phyloP scores from a whole-genome alignment of 257 asterid genomes.

The Solanum chilense region DNA sequence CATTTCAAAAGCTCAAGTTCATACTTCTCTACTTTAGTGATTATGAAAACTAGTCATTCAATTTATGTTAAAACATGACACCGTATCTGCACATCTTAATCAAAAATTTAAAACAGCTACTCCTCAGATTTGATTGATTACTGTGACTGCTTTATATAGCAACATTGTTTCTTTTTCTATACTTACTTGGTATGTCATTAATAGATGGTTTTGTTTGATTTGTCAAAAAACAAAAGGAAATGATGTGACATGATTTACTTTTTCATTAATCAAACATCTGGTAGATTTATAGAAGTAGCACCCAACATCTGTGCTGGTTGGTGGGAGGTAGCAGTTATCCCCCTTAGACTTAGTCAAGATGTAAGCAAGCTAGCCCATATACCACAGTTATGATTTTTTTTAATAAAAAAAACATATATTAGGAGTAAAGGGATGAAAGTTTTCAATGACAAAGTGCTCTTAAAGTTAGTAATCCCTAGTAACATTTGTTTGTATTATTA shows the following conservation, averaged over 20 bases:
- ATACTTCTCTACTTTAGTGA: background rate
- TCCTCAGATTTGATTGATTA: background rate
- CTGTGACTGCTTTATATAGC: background rate
- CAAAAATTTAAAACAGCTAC: background rate
- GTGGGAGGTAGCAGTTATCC: background rate
- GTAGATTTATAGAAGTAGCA: background rate
- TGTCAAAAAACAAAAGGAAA: background rate
- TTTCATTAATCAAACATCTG: background rate
- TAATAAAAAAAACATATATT: background rate
- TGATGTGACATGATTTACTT: background rate
- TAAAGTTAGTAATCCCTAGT: background rate
- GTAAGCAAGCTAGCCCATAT: background rate
- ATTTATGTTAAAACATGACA: background rate
- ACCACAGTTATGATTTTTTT: background rate
- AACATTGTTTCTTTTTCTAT: background rate
- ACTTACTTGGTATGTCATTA: background rate
- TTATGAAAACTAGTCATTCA: background rate
- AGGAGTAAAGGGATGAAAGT: background rate
- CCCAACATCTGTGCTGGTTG: background rate
- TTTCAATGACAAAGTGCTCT: background rate
- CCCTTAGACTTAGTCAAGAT: background rate
- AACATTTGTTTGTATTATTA: background rate
- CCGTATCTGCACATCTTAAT: background rate
- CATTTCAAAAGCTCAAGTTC: background rate
- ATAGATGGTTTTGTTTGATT: background rate